Base-by-base conservation (phyloP, 2,329 filamentous ascomycete species). In the Calonectria pseudoreteaudii region DNA sequence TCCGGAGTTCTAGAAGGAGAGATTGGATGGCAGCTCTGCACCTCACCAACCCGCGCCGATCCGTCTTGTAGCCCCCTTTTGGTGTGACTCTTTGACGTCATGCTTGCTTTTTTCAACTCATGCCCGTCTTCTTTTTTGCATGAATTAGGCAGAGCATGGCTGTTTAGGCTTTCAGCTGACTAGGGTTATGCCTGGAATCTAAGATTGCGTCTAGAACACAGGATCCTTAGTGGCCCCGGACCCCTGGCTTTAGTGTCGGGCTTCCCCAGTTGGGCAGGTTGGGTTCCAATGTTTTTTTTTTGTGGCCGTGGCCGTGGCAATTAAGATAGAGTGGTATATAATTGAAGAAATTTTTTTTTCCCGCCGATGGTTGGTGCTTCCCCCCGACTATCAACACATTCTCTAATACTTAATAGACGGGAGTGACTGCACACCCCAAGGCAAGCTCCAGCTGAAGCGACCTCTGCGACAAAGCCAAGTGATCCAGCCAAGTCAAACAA, bases 191-290 rank as follows among this genome's bases (percentile, higher is more conserved):
- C 71, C 66, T 60, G 66, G 30, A 23, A 10, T 47, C 31, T 73
- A 73, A 73, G 50, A 73, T 73, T 73, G 11, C 66, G 30, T 50
- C 60, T 34, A 36, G 66, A 49, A 66, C 66, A 26, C 31, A 28
- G 66, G 14, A 6, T 28, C 34, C 41, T 16, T 50, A 73, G 62
- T 73, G 71, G 71, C 50, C 41, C 13, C 28, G 5, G 5, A 16
- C 58, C 71, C 71, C 60, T 66, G 71, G 38, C 16, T 53, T 70
- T 56, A 50, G 66, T 62, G 60, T 50, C 20, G 83, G 74, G 31
- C 80, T 78, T 18, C 81, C 76, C 66, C 79, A 80, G 31, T 72
- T 73, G 71, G 71, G 68, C 53, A 71, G 28, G 50, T 69, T 70
- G 65, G 67, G 71, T 73, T 41, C 44, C 60, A 56, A 66, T 52